A percentile compares a stretch with the other conserved stretches of the same genome.
Conservation (phyloP, 495 filamentous ascomycete species). For the Hypoxylon fuscum region DNA sequence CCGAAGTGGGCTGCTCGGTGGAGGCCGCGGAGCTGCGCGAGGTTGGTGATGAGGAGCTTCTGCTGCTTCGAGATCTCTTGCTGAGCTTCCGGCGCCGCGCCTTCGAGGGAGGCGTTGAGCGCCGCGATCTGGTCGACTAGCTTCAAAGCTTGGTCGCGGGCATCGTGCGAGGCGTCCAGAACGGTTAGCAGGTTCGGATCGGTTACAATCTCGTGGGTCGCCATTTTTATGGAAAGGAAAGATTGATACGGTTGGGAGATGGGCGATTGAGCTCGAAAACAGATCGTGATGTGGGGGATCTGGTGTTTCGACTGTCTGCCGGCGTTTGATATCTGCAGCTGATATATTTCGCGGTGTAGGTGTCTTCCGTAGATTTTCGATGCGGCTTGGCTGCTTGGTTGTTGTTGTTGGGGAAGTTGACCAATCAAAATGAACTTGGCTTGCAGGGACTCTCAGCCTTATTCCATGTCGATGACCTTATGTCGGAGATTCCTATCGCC, state of each 20-base stretch:
- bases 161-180: constrained; percentile 72
- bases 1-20: constrained; percentile 83
- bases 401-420: constrained; percentile 3
- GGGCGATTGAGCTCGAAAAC: neutral
- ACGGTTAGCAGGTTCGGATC: constrained; percentile 76
- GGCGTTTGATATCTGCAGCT: neutral
- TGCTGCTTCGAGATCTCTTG: constrained; percentile 77
- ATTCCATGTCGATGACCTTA: neutral
- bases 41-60: constrained; percentile 79
- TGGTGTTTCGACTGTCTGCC: neutral
- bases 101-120: constrained; percentile 46
- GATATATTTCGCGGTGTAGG: neutral
- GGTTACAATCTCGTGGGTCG: constrained; percentile 67
- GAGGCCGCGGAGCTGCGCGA: constrained; percentile 81
- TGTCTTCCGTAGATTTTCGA: neutral
- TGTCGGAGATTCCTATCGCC: constrained; percentile 25
- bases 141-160: constrained; percentile 76
- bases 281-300: neutral
- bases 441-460: neutral
- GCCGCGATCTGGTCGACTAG: constrained; percentile 65
- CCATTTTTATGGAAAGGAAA: constrained; percentile 44
- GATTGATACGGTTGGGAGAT: neutral
- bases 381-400: too few species aligned
- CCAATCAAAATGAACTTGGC: constrained; percentile 12
- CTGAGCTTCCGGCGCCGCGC: constrained; percentile 59